Base-by-base conservation (phyloP, 768 basidiomycete genomes). In the Bullera alba region DNA sequence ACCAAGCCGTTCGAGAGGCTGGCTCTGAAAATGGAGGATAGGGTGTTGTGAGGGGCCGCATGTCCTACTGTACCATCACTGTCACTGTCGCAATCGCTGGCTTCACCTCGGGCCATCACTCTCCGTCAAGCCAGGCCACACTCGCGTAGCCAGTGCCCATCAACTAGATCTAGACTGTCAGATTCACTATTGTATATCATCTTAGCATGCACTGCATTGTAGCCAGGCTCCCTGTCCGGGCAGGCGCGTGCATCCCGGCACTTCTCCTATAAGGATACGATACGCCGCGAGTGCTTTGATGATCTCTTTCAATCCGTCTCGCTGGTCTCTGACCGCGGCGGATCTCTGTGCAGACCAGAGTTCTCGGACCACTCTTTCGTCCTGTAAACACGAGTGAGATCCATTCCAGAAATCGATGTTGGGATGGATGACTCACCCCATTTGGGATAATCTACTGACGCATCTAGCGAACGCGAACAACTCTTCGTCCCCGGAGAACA, bases 401-500 rank as follows among this genome's bases (percentile, higher is more conserved):
- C 48, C 29, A 10, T 14, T 15, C 39, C 15, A 27, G 27, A 17
- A 36, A 30, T 7, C 6, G 25, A n/a, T 19, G 25, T n/a, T 49
- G 43, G 32, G 22, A 27, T 25, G 4, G 6, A 28, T 4, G 15
- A 60, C 67, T 34, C 43, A 71, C 69, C 61, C 71, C 73, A 74
- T 74, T 39, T 74, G 71, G 10, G 59, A 61, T 23, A 74, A 53
- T 46, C 73, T 57, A 57, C 67, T 69, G 41, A 76, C 73, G 39
- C 92, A 92, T 29, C 95, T 80, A 10, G 90, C 91, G 71, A 96
- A 99, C 0, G 95, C 95, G 68, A 99, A 99, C 0, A 96, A 70
- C 73, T 97, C 95, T 71, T 97, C 95, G 64, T 97, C 92, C 3
- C 93, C 92, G 0, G 84, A 85, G 68, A 97, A 97, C 76, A 99